Evolutionary conservation across 2,329 filamentous ascomycete species (phyloP).

Genomic region (Lachnellula subtilissima): DNA sequence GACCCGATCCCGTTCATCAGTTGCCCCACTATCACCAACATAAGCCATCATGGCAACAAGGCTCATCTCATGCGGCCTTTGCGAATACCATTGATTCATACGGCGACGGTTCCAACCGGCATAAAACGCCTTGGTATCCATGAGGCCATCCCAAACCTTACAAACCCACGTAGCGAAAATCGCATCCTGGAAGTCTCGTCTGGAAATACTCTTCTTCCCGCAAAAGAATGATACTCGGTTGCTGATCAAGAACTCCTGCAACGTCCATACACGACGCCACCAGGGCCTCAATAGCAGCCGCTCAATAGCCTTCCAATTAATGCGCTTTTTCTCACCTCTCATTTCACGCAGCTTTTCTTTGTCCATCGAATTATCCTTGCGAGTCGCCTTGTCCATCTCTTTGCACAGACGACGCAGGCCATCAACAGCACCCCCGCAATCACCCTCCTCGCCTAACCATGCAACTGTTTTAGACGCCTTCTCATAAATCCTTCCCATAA

Average conservation of each 20-base stretch:
- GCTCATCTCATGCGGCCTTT: neutral
- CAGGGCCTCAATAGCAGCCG: slow-evolving; percentile 4
- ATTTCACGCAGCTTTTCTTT: neutral
- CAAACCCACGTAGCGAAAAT: neutral
- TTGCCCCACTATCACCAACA: slow-evolving; percentile 1
- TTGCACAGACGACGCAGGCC: neutral
- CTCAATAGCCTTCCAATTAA: slow-evolving; percentile 5
- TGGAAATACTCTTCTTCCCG: slow-evolving; percentile 5
- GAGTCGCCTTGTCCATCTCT: neutral
- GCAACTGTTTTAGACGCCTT: slow-evolving; percentile 2
- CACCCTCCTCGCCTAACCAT: slow-evolving; percentile 9
- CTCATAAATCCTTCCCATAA: slow-evolving; percentile 17
- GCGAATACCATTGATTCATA: slow-evolving; percentile 1
- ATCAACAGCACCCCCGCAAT: neutral
- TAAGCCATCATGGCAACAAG: slow-evolving; percentile 7
- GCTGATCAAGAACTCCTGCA: slow-evolving; percentile 11
- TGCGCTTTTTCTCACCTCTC: neutral
- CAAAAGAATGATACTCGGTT: slow-evolving; percentile 4
- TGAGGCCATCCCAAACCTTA: neutral
- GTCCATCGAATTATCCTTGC: neutral
- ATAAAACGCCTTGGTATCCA: neutral
- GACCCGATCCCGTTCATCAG: slow-evolving; percentile 3
- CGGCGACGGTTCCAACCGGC: slow-evolving; percentile 4
- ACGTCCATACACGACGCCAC: slow-evolving; percentile 10
- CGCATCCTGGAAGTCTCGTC: neutral